Base-by-base conservation (phyloP, 2,329 filamentous ascomycete genomes). In the Arthrobotrys musiformis region DNA sequence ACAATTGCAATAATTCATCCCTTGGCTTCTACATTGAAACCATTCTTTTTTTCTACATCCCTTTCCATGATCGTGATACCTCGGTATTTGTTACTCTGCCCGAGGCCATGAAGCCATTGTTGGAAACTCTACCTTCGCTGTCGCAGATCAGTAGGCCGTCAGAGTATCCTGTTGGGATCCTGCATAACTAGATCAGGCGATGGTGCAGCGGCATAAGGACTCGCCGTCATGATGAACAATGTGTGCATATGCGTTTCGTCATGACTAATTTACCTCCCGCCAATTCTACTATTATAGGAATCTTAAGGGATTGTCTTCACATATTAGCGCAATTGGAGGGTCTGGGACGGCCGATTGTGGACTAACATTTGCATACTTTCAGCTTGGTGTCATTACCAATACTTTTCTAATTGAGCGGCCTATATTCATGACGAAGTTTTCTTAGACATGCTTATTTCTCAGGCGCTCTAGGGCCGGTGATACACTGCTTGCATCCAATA, bases 71-170 rank as follows among this genome's bases (percentile, higher is more conserved):
- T 26, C 33, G 26, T 52, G 42, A 24, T 22, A 62, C 66, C 42
- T 62, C 66, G 66, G 52, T 26, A 61, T 40, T 52, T 42, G 15
- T 58, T 28, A 17, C n/a, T 4, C 11, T 24, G 11, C 30, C 24
- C 24, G 13, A 42, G n/a, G 22, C 7, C 19, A 33, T 64, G 13
- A 5, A 46, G 7, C 17, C 11, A 30, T 17, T 54, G 42, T 30
- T 11, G 26, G 28, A 17, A 40, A 13, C 15, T 17, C 40, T 61
- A 72, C 58, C 17, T 72, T 72, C 68, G 68, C 68, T 58, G 58
- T 72, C 62, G 48, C n/a, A 37, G 33, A 40, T 62, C 22, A 46
- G 30, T 24, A 28, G 8, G 46, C 58, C 26, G 56, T 19, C 17
- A 52, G 50, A 62, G 37, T 42, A 46, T 64, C 11, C 68, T 37